Conservation (phyloP, 163 green algal genomes). For the Volvox carteri region DNA sequence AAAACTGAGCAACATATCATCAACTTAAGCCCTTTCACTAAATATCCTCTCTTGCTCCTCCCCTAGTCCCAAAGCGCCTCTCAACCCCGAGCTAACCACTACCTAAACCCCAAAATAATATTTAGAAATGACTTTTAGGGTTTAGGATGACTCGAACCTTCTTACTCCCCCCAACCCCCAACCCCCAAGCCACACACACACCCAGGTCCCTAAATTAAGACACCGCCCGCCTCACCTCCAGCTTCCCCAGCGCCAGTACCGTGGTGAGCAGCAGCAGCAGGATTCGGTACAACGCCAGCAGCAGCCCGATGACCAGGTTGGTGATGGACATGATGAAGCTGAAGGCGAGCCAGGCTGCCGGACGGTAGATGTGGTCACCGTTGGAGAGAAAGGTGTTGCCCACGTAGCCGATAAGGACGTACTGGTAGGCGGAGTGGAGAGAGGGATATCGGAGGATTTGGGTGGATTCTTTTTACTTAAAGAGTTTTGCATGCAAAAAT, state of each 20-base stretch:
- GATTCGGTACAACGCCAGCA: conserved; percentile 54
- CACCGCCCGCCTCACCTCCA: conserved; percentile 41
- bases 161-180: too few relatives aligned
- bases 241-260: conserved; percentile 46
- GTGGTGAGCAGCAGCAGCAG: conserved; percentile 53
- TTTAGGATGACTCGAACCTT: too few relatives aligned
- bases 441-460: not conserved
- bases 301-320: conserved; percentile 51
- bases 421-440: not conserved
- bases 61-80: too few relatives aligned
- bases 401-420: conserved; percentile 48
- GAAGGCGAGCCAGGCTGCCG: conserved; percentile 57
- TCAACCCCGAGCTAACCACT: too few relatives aligned
- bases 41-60: too few relatives aligned
- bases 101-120: too few relatives aligned
- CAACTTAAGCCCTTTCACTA: too few relatives aligned
- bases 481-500: too few relatives aligned
- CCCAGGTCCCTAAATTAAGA: too few relatives aligned
- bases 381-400: conserved; percentile 53
- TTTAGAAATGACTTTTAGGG: too few relatives aligned
- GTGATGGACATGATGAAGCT: conserved; percentile 56
- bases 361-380: conserved; percentile 56
- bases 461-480: too few relatives aligned
- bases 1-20: too few relatives aligned
- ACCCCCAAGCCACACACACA: not conserved